Conservation (phyloP, 306 rosid genomes). For the Sicyos edulis region DNA sequence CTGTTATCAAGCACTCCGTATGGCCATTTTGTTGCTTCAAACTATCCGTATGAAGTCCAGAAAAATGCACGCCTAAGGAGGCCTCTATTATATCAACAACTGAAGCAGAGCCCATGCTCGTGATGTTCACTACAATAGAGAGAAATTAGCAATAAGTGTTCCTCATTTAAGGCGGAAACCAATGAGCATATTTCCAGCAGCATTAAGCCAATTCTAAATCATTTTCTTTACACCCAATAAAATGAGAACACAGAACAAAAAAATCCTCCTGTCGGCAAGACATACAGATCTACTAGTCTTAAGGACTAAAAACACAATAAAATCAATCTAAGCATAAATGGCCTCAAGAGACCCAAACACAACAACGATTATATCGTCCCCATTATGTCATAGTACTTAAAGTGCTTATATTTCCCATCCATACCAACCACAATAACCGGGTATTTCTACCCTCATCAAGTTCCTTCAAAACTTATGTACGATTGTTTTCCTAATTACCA, state of each 20-base stretch:
- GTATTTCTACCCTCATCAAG: neutral
- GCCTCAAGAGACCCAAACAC: neutral
- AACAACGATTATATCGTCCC: neutral
- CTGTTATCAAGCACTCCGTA: slow-evolving; percentile 51
- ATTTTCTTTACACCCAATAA: neutral
- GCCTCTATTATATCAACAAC: slow-evolving; percentile 78
- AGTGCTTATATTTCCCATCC: neutral
- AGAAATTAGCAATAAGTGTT: neutral
- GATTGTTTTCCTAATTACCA: neutral
- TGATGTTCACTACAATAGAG: slow-evolving; percentile 27
- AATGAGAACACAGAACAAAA: neutral
- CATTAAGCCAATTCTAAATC: neutral
- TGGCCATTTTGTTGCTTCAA: slow-evolving; percentile 43
- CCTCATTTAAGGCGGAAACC: no score
- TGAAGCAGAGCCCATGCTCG: slow-evolving; percentile 57
- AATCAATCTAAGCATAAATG: slow-evolving; percentile 1
- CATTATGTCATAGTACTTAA: neutral
- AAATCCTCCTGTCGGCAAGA: no score
- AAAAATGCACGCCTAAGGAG: slow-evolving; percentile 88
- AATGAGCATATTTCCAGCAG: neutral
- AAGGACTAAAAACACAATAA: neutral
- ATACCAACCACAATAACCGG: neutral
- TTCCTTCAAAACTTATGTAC: neutral
- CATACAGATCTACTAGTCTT: neutral
- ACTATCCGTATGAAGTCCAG: slow-evolving; percentile 71